A percentile compares a stretch with the other conserved stretches of the same genome.
Conservation (phyloP, 225 moss, liverwort and hornwort genomes). For the Physcomitrium patens region DNA sequence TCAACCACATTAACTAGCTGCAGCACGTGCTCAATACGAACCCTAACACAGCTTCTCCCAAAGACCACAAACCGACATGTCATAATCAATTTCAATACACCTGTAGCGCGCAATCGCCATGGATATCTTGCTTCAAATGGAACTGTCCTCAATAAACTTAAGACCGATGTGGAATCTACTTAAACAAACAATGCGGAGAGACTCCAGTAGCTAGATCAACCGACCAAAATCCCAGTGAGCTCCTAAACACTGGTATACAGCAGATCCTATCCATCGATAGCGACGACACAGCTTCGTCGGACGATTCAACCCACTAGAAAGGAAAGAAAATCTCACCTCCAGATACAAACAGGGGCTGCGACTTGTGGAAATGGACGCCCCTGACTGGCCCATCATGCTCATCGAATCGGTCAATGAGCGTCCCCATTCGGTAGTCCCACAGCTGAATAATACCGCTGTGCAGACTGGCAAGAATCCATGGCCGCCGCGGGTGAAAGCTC, state of each 20-base stretch:
- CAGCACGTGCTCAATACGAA: conserved; percentile 1
- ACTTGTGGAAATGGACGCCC: conserved; percentile 98
- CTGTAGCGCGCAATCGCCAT: conserved; percentile 4
- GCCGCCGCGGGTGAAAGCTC: conserved; percentile 97
- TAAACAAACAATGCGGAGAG: conserved; percentile 14
- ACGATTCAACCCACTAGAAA: neutral
- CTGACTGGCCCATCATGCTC: conserved; percentile 98
- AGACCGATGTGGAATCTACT: neutral
- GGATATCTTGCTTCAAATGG: neutral
- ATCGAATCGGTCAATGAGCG: conserved; percentile 96
- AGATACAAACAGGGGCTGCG: conserved; percentile 96
- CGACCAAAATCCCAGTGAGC: conserved; percentile 8
- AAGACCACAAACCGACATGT: neutral
- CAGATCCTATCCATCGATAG: conserved; percentile 15
- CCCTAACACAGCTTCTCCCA: conserved; percentile 23
- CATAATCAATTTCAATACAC: neutral
- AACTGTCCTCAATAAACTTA: neutral
- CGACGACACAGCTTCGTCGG: neutral
- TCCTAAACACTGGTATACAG: neutral
- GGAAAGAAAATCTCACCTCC: conserved; percentile 69
- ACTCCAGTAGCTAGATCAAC: conserved; percentile 23
- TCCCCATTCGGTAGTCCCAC: conserved; percentile 99
- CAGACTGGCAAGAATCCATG: conserved; percentile 98
- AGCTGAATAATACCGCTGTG: conserved; percentile 99
- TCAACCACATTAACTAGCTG: neutral